Evolutionary conservation across 257 asterid species (phyloP).

Genomic region (Ligustrum vulgare): DNA sequence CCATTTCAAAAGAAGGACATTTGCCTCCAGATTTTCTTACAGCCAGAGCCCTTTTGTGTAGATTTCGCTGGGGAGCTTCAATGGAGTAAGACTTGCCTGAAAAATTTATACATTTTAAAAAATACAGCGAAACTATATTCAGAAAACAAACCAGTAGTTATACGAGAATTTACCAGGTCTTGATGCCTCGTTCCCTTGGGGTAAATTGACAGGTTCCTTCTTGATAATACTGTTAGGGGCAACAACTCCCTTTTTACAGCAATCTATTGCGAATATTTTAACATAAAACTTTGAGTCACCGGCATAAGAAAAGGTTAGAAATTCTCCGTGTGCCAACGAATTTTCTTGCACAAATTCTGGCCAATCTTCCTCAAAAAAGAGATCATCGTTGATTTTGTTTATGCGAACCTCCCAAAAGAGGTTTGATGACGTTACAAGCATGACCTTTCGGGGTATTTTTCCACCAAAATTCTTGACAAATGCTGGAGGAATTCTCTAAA

Average conservation of each 20-base stretch:
- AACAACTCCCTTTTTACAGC: constrained; percentile 23
- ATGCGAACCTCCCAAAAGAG: constrained; percentile 24
- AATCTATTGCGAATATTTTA: constrained; percentile 24
- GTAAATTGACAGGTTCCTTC: constrained; percentile 1
- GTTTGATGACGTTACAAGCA: constrained; percentile 9
- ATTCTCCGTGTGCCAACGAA: constrained; percentile 25
- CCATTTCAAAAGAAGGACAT: constrained; percentile 14
- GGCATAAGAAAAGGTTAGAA: constrained; percentile 30
- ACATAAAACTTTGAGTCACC: constrained; percentile 28
- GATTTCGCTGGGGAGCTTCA: background rate
- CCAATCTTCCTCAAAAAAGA: constrained; percentile 41
- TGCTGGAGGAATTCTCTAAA: constrained; percentile 39
- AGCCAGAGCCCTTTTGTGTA: background rate
- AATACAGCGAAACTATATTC: background rate
- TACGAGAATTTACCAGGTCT: constrained; percentile 25
- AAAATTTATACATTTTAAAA: background rate
- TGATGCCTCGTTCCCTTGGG: constrained; percentile 16
- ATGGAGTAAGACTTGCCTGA: constrained; percentile 17
- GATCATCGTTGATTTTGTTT: constrained; percentile 18
- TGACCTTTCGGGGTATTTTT: constrained; percentile 26
- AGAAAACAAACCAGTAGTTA: background rate
- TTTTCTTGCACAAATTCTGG: constrained; percentile 36
- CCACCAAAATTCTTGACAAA: constrained; percentile 30
- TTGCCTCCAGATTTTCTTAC: background rate
- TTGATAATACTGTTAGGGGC: background rate